A percentile compares a stretch with the other conserved stretches of the same genome.
Conservation (phyloP, 371 early-diverging fungal species). For the Lichtheimia ramosa region DNA sequence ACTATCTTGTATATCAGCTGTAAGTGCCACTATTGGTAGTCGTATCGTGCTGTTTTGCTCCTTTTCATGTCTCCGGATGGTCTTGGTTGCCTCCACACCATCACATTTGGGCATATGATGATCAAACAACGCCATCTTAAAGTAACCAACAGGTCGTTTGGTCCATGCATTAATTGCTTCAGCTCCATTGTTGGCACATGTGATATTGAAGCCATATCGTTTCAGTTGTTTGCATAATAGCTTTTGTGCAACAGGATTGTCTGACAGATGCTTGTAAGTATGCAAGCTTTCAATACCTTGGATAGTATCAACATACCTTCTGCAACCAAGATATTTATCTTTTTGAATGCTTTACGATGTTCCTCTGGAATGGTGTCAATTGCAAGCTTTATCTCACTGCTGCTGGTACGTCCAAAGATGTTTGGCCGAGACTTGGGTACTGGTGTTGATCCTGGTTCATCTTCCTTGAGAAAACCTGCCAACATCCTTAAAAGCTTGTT, state of each 20-base stretch:
- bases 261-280: slow-evolving; percentile 9
- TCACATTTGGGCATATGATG: slow-evolving; percentile 55
- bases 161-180: slow-evolving; percentile 42
- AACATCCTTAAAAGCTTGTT: slow-evolving; percentile 41
- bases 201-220: slow-evolving; percentile 39
- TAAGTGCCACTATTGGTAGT: slow-evolving; percentile 19
- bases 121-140: slow-evolving; percentile 44
- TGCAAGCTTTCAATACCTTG: background rate
- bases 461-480: background rate
- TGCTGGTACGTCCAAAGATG: background rate
- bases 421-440: background rate
- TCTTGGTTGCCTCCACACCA: slow-evolving; percentile 47
- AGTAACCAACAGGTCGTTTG: slow-evolving; percentile 27
- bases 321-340: slow-evolving; percentile 41
- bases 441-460: background rate
- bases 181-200: slow-evolving; percentile 46
- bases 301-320: slow-evolving; percentile 44
- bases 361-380: slow-evolving; percentile 23
- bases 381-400: background rate
- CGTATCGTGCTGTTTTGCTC: slow-evolving; percentile 13
- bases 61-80: slow-evolving; percentile 33
- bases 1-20: slow-evolving; percentile 17
- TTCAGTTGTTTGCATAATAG: slow-evolving; percentile 37
- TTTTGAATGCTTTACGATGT: slow-evolving; percentile 29
- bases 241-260: slow-evolving; percentile 51